A percentile compares a stretch with the other conserved stretches of the same genome.
Conservation (phyloP, 2,329 filamentous ascomycete species). For the Exserohilum rostratum region DNA sequence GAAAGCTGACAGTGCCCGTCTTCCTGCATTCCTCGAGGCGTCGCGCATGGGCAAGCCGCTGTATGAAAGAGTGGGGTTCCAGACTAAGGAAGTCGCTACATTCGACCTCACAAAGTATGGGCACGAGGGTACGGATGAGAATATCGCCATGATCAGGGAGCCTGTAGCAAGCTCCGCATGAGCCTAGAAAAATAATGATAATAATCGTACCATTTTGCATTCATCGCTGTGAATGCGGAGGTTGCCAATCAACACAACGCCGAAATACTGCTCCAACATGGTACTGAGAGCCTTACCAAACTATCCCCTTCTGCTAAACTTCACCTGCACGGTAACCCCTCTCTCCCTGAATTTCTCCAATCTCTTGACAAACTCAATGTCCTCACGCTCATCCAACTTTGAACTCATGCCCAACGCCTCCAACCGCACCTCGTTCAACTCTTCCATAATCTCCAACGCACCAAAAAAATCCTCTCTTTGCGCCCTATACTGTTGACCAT, state of each 20-base stretch:
- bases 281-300: too few species aligned
- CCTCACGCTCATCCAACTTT: neutral
- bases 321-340: neutral
- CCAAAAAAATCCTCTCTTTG: too few species aligned
- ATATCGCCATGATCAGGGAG: conserved; percentile 41
- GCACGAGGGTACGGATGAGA: conserved; percentile 31
- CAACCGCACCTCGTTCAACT: conserved; percentile 1
- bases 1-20: conserved; percentile 48
- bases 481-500: neutral
- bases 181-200: neutral
- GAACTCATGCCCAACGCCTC: neutral
- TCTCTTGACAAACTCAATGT: conserved; percentile 2
- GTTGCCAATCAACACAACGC: too few species aligned
- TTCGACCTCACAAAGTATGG: conserved; percentile 42
- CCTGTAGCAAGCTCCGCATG: conserved; percentile 1
- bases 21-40: conserved; percentile 53
- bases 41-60: conserved; percentile 49
- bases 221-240: too few species aligned
- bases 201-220: neutral
- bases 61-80: conserved; percentile 46
- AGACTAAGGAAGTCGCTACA: conserved; percentile 14
- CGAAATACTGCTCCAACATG: too few species aligned
- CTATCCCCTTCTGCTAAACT: neutral
- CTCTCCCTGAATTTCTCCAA: neutral
- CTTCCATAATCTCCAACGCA: neutral